Base-by-base conservation (phyloP, 2,329 filamentous ascomycete species). In the Gliomastix tumulicola region DNA sequence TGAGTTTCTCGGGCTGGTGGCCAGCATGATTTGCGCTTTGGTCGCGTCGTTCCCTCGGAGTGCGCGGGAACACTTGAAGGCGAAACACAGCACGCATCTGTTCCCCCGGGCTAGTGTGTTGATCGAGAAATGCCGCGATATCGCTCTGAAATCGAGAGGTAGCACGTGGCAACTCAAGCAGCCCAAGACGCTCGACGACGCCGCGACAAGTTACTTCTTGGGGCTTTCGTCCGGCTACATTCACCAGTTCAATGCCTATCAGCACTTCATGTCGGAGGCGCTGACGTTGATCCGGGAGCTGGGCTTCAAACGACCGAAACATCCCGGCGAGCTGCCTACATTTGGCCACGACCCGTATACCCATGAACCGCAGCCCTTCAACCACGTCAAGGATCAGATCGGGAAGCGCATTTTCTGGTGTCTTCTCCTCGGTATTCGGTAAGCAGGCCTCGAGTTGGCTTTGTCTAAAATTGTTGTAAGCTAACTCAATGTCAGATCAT, bases 341-440 rank as follows among this genome's bases (percentile, higher is more conserved):
- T 66, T 67, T 49, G 64, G 63, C 15, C 56, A 56, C 27, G 60
- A 66, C 38, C 45, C 52, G 6, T 59, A 51, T 38, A 60, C 59
- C 6, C 53, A 54, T 2, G 60, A 66, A 8, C 59, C 60, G 6
- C 59, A 66, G 30, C 63, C 69, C 1, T 76, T 84, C 41, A 81
- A 86, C 47, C 80, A 82, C 34, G 74, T 88, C 35, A 79, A 81
- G 50, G 77, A 82, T 49, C 82, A 88, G 57, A 74, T 85, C 32
- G 78, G 82, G 32, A 83, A 84, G 54, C 76, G 84, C 43, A 80
- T 94, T 28, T 95, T 94, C 56, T 95, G 88, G 81, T 82, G 85
- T 17, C 71, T 88, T 46, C 79, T 92, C 43, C 76, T 88, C 6
- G 82, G 82, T 22, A 75, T 86, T 41, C 73, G 81, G 74, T 81